Conservation (phyloP, 768 basidiomycete species). For the Vararia minispora region DNA sequence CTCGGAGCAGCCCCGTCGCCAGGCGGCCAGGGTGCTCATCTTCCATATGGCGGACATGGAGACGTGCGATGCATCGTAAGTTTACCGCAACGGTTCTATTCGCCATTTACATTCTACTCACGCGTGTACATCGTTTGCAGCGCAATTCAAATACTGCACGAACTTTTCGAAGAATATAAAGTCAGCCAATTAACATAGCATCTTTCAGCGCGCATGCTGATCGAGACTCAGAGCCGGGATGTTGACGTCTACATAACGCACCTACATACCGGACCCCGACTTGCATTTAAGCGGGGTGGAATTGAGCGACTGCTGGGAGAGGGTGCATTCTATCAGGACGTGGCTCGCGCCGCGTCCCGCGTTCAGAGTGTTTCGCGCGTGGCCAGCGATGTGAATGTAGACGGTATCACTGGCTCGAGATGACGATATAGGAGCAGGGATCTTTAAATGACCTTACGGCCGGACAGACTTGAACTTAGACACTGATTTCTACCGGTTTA, state of each 20-base stretch:
- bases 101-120: conserved; percentile 4
- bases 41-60: conserved; percentile 95
- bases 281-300: conserved; percentile 33
- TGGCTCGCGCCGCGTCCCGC: conserved; percentile 29
- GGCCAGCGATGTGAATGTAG: no score
- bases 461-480: no score
- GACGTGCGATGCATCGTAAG: conserved; percentile 83
- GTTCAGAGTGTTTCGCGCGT: conserved; percentile 25
- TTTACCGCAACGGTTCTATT: conserved; percentile 7
- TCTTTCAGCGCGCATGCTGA: background rate
- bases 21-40: conserved; percentile 66
- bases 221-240: conserved; percentile 27
- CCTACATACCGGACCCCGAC: conserved; percentile 25
- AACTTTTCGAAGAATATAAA: conserved; percentile 68
- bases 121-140: conserved; percentile 31
- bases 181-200: conserved; percentile 24
- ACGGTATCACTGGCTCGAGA: no score
- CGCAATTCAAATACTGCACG: conserved; percentile 75
- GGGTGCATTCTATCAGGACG: conserved; percentile 32
- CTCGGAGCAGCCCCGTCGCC: conserved; percentile 72
- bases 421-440: no score
- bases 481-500: no score
- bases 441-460: no score
- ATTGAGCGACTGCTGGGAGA: conserved; percentile 31
- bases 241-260: conserved; percentile 37